Conservation (phyloP, 2,329 filamentous ascomycete genomes). For the Trichophyton rubrum region DNA sequence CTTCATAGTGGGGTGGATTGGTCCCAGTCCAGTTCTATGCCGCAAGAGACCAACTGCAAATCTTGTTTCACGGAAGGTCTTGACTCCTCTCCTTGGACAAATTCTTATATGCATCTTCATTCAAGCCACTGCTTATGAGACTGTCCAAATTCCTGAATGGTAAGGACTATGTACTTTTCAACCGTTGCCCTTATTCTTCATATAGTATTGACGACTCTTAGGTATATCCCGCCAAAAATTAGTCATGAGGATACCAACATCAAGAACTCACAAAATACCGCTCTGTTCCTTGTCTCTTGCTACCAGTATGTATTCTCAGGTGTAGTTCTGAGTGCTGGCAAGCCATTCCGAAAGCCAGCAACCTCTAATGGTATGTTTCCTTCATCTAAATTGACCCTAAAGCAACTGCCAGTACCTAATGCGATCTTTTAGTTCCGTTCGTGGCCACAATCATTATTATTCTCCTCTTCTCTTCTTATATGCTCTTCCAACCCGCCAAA, state of each 20-base stretch:
- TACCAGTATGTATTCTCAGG: constrained; percentile 92
- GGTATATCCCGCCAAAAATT: constrained; percentile 67
- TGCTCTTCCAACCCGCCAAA: constrained; percentile 61
- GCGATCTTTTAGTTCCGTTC: constrained; percentile 56
- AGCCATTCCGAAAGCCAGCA: constrained; percentile 74
- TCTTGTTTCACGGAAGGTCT: constrained; percentile 81
- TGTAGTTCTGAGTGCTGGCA: constrained; percentile 79
- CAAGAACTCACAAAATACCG: constrained; percentile 85
- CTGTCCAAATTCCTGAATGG: constrained; percentile 70
- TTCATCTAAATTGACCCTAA: neutral
- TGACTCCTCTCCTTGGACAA: constrained; percentile 79
- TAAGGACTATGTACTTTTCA: constrained; percentile 25
- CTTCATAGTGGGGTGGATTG: constrained; percentile 74
- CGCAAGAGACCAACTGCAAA: constrained; percentile 83
- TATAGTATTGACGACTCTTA: constrained; percentile 17
- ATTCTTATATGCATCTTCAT: constrained; percentile 68
- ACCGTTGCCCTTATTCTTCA: neutral
- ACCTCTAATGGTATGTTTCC: constrained; percentile 57
- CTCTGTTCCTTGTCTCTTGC: constrained; percentile 77
- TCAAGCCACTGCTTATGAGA: constrained; percentile 61
- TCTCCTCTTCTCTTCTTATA: constrained; percentile 58
- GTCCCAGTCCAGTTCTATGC: constrained; percentile 62
- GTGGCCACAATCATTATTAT: constrained; percentile 61
- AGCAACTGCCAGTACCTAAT: constrained; percentile 6
- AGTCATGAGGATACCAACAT: constrained; percentile 71